Conservation (phyloP, 768 basidiomycete species). For the Lentinula raphanica region DNA sequence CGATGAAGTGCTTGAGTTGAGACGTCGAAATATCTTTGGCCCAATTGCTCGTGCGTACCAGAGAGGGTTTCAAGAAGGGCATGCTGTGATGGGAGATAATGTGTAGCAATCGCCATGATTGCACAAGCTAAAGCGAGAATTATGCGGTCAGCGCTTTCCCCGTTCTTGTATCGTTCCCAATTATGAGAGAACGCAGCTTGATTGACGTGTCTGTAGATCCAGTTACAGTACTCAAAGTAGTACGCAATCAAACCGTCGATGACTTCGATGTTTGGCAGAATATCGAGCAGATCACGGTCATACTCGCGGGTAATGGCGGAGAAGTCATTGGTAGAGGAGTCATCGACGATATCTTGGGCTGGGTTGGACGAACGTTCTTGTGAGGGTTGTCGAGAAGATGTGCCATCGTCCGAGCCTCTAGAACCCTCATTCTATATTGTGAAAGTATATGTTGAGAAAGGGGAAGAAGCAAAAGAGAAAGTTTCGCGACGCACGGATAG, state of each 20-base stretch:
- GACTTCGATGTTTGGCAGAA: slow-evolving; percentile 59
- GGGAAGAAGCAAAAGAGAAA: slow-evolving; percentile 8
- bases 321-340: slow-evolving; percentile 29
- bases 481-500: slow-evolving; percentile 41
- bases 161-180: slow-evolving; percentile 73
- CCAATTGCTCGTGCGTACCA: slow-evolving; percentile 56
- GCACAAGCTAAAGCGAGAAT: slow-evolving; percentile 68
- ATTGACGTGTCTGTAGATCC: slow-evolving; percentile 80
- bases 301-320: slow-evolving; percentile 45
- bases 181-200: slow-evolving; percentile 52
- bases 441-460: slow-evolving; percentile 13
- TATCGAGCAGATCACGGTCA: slow-evolving; percentile 66
- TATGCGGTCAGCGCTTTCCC: slow-evolving; percentile 58
- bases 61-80: slow-evolving; percentile 48
- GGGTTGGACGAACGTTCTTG: slow-evolving; percentile 33
- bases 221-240: slow-evolving; percentile 86
- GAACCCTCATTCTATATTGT: slow-evolving; percentile 30
- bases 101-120: slow-evolving; percentile 68
- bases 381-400: slow-evolving; percentile 47
- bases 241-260: slow-evolving; percentile 70
- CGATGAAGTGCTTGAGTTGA: slow-evolving; percentile 61
- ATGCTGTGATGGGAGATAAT: slow-evolving; percentile 67
- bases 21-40: slow-evolving; percentile 63
- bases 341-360: slow-evolving; percentile 10
- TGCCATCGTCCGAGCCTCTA: slow-evolving; percentile 46